phyloP scores from a whole-genome alignment of 1,284 basidiomycete species.

The Moniliophthora roreri region DNA sequence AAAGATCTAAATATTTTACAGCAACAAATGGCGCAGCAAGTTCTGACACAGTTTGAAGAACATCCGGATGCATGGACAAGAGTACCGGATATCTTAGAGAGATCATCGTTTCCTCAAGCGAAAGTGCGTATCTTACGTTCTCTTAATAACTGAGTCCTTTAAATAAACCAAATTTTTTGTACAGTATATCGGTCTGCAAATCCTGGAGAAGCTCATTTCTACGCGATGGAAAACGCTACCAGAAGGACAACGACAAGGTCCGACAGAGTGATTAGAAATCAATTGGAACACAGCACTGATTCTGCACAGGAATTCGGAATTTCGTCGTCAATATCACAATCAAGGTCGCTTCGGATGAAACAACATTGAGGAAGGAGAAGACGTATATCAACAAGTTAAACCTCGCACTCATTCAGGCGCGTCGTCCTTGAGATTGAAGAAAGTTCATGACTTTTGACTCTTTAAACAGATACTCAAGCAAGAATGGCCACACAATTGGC shows the following conservation, averaged over 20 bases:
- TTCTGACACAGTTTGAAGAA: constrained; percentile 95
- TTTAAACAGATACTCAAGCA: constrained; percentile 89
- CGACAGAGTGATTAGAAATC: constrained; percentile 18
- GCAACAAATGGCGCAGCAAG: constrained; percentile 91
- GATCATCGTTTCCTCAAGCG: constrained; percentile 83
- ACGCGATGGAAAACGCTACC: constrained; percentile 97
- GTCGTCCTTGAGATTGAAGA: constrained; percentile 21
- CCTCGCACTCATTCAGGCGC: constrained; percentile 90
- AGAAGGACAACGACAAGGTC: constrained; percentile 89
- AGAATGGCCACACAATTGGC: constrained; percentile 99
- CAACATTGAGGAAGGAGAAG: constrained; percentile 87
- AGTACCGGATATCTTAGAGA: constrained; percentile 93
- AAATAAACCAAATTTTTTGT: constrained; percentile 14
- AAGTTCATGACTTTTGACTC: neutral
- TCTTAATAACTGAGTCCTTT: constrained; percentile 1
- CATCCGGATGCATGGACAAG: constrained; percentile 98
- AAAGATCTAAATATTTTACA: constrained; percentile 35
- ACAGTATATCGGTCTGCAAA: constrained; percentile 93
- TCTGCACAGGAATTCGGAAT: constrained; percentile 83
- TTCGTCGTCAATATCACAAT: constrained; percentile 95
- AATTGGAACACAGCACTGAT: constrained; percentile 8
- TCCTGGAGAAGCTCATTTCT: constrained; percentile 91
- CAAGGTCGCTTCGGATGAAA: constrained; percentile 89
- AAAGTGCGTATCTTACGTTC: constrained; percentile 58
- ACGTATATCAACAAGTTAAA: constrained; percentile 98